These are phyloP conservation scores for Plasmopara halstedii DNA, from an alignment of 352 stramenopile genomes.

Conservation along the genomic window DNA sequence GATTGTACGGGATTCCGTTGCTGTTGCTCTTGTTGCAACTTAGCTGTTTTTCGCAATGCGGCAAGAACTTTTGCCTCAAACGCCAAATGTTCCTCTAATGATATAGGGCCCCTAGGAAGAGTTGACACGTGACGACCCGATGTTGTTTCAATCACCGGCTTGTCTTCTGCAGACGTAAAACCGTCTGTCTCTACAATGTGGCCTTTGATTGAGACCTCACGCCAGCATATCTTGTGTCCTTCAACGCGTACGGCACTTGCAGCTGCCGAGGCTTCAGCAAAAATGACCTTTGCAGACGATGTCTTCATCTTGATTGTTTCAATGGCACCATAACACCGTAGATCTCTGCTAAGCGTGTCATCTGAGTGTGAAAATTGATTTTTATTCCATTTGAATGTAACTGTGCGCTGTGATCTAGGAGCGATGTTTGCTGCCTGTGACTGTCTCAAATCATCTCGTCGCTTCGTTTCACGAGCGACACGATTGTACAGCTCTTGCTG, in stretches of 20 bases:
- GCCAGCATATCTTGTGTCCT: constrained; percentile 61
- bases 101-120: constrained; percentile 40
- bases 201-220: constrained; percentile 61
- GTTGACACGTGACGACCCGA: constrained; percentile 13
- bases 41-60: constrained; percentile 32
- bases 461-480: constrained; percentile 33
- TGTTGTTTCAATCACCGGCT: constrained; percentile 7
- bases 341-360: constrained; percentile 48
- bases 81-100: constrained; percentile 40
- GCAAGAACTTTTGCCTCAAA: constrained; percentile 52
- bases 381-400: constrained; percentile 76
- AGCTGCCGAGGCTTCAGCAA: constrained; percentile 35
- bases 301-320: constrained; percentile 63
- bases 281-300: constrained; percentile 60
- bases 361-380: constrained; percentile 64
- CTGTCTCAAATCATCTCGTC: constrained; percentile 30
- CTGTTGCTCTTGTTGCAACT: constrained; percentile 24
- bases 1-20: constrained; percentile 8
- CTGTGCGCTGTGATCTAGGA: constrained; percentile 57
- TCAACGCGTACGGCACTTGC: constrained; percentile 56
- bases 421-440: constrained; percentile 10
- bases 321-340: constrained; percentile 61
- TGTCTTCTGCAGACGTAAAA: constrained; percentile 17
- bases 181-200: constrained; percentile 62
- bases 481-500: constrained; percentile 51